Evolutionary conservation across 2,329 filamentous ascomycete genomes (phyloP), one percentile per base, ranked within the genome.

Genomic region (Pseudocercospora fuligena): DNA sequence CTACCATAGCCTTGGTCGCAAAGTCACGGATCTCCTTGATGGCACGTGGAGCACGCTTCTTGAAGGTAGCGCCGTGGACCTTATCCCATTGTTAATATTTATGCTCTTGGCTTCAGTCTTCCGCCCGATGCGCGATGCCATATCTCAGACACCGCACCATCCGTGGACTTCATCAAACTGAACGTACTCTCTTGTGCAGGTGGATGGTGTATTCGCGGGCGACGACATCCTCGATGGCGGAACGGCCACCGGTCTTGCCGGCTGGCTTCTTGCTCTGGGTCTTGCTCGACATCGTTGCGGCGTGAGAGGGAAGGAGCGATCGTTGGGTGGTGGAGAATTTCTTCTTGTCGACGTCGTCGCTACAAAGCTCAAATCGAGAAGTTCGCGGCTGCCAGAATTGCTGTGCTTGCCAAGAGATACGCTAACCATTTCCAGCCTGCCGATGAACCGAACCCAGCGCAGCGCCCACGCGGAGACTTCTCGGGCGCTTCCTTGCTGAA

Each of bases 201-300:
- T 99, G 94, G 87, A 99, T 98, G 85, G 95, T 99, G 90, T 99
- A 99, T 89, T 99, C 96, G 89, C 95, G 93, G 80, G 95, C 91
- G 84, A 99, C 94, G 82, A 99, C 96, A 86, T 99, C 94, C 85
- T 93, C 90, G 85, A 99, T 97, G 87, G 96, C 96, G 85, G 93
- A 97, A 82, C 94, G 92, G 80, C 84, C 82, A 86, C 56, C 56
- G 53, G 91, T 91, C 87, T 90, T 91, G 82, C 84, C 58, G 65
- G 61, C 85, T 78, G 87, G 81, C 85, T 89, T 90, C 85, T 89
- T 88, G 78, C 75, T 82, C 74, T 82, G 78, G 54, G 75, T 69
- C 73, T 78, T 74, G 76, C 69, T 78, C 68, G 82, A 76, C 82
- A 83, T 83, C 76, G 70, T 67, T 70, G 66, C 60, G 61, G 65